These are phyloP conservation scores for Phlyctochytrium arcticum DNA, from an alignment of 192 early-diverging fungal genomes.

Conservation along the genomic window DNA sequence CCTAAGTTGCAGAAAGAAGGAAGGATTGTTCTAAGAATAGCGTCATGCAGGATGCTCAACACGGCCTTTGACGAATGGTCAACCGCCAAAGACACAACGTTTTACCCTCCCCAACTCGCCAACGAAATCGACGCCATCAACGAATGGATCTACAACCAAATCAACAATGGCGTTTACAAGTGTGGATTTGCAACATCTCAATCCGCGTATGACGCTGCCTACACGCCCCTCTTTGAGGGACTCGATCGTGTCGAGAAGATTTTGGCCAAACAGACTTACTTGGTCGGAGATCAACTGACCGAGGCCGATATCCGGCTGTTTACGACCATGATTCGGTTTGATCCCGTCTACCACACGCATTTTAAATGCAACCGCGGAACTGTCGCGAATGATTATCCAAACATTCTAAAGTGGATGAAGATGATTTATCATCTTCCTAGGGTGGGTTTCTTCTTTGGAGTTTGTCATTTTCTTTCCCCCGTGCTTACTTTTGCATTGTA, in stretches of 20 bases:
- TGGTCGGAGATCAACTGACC: slow-evolving; percentile 78
- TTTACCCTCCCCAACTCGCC: slow-evolving; percentile 76
- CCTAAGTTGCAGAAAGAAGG: not conserved
- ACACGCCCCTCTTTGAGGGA: slow-evolving; percentile 65
- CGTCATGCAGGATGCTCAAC: slow-evolving; percentile 72
- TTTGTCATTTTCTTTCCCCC: slow-evolving; percentile 2
- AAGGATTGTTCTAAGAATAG: not conserved
- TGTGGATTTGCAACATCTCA: slow-evolving; percentile 88
- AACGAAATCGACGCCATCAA: slow-evolving; percentile 82
- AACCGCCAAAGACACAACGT: slow-evolving; percentile 53
- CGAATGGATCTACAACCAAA: slow-evolving; percentile 86
- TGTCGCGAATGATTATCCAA: slow-evolving; percentile 84
- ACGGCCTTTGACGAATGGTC: slow-evolving; percentile 73
- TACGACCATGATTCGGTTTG: slow-evolving; percentile 93
- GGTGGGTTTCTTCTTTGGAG: not conserved
- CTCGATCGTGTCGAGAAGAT: slow-evolving; percentile 82
- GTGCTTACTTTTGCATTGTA: not conserved
- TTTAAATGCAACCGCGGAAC: slow-evolving; percentile 92
- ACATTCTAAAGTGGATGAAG: slow-evolving; percentile 78
- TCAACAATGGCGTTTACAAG: slow-evolving; percentile 98
- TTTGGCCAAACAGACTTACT: slow-evolving; percentile 64
- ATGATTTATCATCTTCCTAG: slow-evolving; percentile 78
- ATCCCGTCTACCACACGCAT: slow-evolving; percentile 87
- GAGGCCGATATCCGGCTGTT: slow-evolving; percentile 94
- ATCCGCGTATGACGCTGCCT: slow-evolving; percentile 76